These are phyloP conservation scores for Pseudohalonectria lignicola DNA, from an alignment of 2,329 filamentous ascomycete species.

Conservation along the genomic window DNA sequence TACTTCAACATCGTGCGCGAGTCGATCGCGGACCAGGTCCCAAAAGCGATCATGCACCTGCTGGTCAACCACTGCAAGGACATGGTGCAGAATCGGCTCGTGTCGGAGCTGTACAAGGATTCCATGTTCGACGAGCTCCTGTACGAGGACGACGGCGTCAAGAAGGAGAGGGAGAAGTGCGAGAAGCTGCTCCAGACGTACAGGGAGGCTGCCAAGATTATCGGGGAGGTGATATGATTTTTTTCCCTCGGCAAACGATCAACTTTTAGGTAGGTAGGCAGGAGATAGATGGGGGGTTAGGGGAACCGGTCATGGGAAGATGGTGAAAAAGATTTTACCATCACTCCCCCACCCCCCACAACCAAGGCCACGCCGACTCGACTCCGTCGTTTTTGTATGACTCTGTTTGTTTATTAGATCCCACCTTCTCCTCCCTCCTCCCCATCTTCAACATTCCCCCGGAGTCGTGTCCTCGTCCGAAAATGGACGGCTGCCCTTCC, in stretches of 20 bases:
- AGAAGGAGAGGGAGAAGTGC: slow-evolving; percentile 75
- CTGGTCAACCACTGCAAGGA: slow-evolving; percentile 98
- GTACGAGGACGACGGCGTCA: slow-evolving; percentile 95
- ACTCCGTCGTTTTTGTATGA: no score
- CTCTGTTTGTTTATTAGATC: no score
- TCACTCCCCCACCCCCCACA: no score
- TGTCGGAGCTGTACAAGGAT: slow-evolving; percentile 93
- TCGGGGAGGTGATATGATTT: slow-evolving; percentile 84
- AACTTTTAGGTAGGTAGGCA: no score
- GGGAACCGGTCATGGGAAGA: no score
- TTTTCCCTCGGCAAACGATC: no score
- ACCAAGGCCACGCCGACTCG: no score
- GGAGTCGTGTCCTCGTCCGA: no score
- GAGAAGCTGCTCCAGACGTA: slow-evolving; percentile 93
- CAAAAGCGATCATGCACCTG: slow-evolving; percentile 97
- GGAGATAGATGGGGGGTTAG: no score
- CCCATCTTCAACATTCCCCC: no score
- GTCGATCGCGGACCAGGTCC: slow-evolving; percentile 96
- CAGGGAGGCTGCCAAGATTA: slow-evolving; percentile 95
- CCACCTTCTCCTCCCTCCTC: no score
- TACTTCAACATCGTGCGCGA: slow-evolving; percentile 99
- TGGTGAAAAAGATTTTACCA: neutral
- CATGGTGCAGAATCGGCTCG: slow-evolving; percentile 90
- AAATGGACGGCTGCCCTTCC: no score
- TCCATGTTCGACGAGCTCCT: slow-evolving; percentile 81